phyloP scores from a whole-genome alignment of 2,329 filamentous ascomycete genomes.

The Dactylellina parvicollis region DNA sequence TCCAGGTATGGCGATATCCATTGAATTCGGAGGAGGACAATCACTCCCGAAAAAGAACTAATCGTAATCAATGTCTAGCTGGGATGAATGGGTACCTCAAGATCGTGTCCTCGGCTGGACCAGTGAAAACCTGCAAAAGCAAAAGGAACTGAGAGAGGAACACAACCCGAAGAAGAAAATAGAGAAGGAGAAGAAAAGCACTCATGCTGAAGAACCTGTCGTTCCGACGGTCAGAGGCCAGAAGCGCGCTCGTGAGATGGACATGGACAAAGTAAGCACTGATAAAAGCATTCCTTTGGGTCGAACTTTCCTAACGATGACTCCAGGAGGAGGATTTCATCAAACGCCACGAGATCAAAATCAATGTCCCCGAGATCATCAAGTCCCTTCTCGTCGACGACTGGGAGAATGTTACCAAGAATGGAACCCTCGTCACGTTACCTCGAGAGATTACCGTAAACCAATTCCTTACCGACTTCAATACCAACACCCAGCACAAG shows the following conservation, averaged over 20 bases:
- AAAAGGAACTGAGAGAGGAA: slow-evolving; percentile 72
- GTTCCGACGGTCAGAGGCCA: slow-evolving; percentile 67
- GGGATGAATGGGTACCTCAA: slow-evolving; percentile 97
- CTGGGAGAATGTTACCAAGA: slow-evolving; percentile 98
- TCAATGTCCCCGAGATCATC: slow-evolving; percentile 85
- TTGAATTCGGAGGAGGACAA: neutral
- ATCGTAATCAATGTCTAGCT: slow-evolving; percentile 65
- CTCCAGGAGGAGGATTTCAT: slow-evolving; percentile 87
- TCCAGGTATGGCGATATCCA: slow-evolving; percentile 69
- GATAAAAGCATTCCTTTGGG: neutral
- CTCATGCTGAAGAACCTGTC: slow-evolving; percentile 56
- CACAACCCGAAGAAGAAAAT: slow-evolving; percentile 59
- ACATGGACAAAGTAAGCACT: slow-evolving; percentile 76
- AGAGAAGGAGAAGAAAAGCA: slow-evolving; percentile 58
- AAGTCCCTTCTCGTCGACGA: slow-evolving; percentile 96
- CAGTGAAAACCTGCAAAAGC: slow-evolving; percentile 75
- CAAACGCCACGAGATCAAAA: slow-evolving; percentile 81
- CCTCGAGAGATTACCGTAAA: slow-evolving; percentile 80
- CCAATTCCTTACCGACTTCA: slow-evolving; percentile 82
- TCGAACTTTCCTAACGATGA: slow-evolving; percentile 13
- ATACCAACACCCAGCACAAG: slow-evolving; percentile 61
- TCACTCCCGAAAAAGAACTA: neutral
- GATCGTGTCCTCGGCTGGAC: slow-evolving; percentile 94
- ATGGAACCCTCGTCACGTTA: slow-evolving; percentile 85
- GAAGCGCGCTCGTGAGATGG: slow-evolving; percentile 79